These are phyloP conservation scores for Capsella bursapastoris DNA, from an alignment of 345 rosid genomes.

Conservation along the genomic window DNA sequence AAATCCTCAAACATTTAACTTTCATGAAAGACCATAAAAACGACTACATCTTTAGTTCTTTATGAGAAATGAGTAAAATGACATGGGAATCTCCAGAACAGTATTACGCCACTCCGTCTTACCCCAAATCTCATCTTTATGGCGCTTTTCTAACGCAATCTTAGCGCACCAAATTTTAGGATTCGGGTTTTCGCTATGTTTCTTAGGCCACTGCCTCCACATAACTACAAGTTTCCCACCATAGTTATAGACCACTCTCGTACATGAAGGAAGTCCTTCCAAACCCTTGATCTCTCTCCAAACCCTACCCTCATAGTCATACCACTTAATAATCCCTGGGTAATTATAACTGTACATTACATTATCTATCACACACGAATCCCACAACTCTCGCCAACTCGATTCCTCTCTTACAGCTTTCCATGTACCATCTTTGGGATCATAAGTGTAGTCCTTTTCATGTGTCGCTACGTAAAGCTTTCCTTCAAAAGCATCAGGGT, in stretches of 20 bases:
- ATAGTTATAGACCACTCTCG: no score
- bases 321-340: neutral
- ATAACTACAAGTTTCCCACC: neutral
- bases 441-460: neutral
- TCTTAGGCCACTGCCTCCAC: neutral
- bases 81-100: neutral
- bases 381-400: no score
- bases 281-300: neutral
- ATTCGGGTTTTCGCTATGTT: neutral
- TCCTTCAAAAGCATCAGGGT: neutral
- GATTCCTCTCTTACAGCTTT: no score
- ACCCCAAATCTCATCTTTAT: neutral
- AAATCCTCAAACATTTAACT: no score
- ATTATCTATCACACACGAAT: no score
- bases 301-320: neutral
- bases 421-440: neutral
- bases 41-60: no score
- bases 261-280: no score
- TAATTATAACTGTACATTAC: neutral
- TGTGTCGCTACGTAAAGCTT: neutral
- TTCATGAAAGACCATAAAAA: no score
- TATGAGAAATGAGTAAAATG: no score
- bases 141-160: neutral
- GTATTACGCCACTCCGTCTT: neutral
- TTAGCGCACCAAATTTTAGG: neutral